Evolutionary conservation across 805 yeast species (phyloP), one percentile per base, ranked within the genome.

Genomic region (Dipodascus albidus): DNA sequence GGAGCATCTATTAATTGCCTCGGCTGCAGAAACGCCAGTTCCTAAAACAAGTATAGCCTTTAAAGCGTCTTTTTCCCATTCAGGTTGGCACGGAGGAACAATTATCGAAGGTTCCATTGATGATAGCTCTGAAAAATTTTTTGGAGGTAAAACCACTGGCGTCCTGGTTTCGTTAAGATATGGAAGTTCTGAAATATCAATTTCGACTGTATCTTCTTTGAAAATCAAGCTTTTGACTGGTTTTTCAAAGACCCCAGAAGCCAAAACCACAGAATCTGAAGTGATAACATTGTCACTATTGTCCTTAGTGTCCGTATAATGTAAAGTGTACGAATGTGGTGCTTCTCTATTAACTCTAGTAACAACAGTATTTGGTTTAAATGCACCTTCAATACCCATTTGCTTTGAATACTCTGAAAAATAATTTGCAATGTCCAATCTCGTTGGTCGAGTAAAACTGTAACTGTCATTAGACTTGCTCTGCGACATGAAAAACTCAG

Each of bases 11-110:
- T 58, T 49, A n/a, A 66, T 57, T 2, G 66, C 64, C 23, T 67
- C 70, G 1, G 70, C 70, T 1, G 70, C 70, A 2, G 67, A 61
- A 33, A 67, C 63, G 0, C 70, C 70, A 1, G 69, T 59, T 1
- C 70, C 70, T 15, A 67, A 48, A 1, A 65, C 61, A 2, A 63
- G 58, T 1, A 55, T 51, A 2, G 58, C 49, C 4, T 38, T 21
- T 14, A 14, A 17, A 38, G 53, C 23, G 22, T 31, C 17, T 20
- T 17, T 24, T 4, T 44, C 48, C 17, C 38, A 48, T 47, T 20
- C 17, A 27, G 53, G 20, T 23, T 50, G 42, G 23, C 27, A 19
- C 3, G 52, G 50, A 1, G 53, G 54, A 11, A 47, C 35, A 6
- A 53, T 31, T 20, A 51, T 23, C 38, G 53, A 53, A 4, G 55